Evolutionary conservation across 352 stramenopile species (phyloP).

Genomic region (Globisporangium yorkense): DNA sequence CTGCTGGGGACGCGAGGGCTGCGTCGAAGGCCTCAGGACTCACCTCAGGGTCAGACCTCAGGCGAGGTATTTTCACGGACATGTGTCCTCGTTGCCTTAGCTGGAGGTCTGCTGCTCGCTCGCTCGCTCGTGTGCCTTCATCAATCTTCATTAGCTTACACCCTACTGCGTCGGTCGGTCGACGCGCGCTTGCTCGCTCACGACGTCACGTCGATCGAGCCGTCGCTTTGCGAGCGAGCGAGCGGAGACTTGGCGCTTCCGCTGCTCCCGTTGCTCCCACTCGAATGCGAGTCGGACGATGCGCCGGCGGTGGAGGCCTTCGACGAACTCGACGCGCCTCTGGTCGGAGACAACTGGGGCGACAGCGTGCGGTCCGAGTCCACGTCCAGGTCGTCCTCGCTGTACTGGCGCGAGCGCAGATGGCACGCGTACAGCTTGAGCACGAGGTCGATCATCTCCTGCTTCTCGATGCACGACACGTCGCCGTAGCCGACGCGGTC

Average conservation of each 20-base stretch:
- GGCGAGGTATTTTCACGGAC: no score
- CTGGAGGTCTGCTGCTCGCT: no score
- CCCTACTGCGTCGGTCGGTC: no score
- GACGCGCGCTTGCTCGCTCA: not conserved
- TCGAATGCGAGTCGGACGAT: not conserved
- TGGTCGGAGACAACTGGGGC: not conserved
- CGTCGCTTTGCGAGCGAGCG: not conserved
- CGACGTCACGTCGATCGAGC: not conserved
- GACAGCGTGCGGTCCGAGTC: not conserved
- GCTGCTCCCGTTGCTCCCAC: not conserved
- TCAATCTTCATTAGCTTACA: no score
- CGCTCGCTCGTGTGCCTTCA: no score
- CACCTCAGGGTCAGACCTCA: no score
- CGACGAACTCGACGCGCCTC: not conserved
- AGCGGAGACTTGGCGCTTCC: not conserved
- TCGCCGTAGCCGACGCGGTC: conserved; percentile 65
- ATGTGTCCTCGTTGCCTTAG: no score
- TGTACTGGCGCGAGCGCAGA: conserved; percentile 28
- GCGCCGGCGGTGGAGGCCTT: conserved; percentile 2
- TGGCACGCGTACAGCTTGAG: conserved; percentile 74
- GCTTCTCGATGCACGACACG: conserved; percentile 74
- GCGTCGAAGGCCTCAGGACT: no score
- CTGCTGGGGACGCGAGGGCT: no score
- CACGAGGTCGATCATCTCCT: conserved; percentile 78
- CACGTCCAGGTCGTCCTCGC: conserved; percentile 21